phyloP scores from a whole-genome alignment of 1,284 basidiomycete genomes.

The Singerocomus inundabilis region DNA sequence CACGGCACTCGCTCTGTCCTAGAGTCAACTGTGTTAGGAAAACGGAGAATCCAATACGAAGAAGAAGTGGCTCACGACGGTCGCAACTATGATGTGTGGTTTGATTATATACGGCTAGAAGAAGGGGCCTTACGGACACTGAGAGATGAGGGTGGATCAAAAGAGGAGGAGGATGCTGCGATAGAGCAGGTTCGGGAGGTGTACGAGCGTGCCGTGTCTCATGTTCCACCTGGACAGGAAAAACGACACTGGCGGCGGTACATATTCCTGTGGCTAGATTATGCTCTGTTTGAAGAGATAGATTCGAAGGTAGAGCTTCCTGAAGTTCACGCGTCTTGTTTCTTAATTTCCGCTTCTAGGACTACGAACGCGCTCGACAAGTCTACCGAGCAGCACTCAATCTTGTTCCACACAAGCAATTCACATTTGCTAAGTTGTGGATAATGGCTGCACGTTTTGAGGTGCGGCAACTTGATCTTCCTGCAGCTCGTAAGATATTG shows the following conservation, averaged over 20 bases:
- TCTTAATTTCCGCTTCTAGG: slow-evolving; percentile 43
- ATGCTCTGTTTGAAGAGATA: slow-evolving; percentile 96
- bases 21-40: slow-evolving; percentile 93
- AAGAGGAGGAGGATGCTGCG: slow-evolving; percentile 63
- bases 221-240: slow-evolving; percentile 87
- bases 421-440: slow-evolving; percentile 98
- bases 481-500: slow-evolving; percentile 85
- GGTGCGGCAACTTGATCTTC: slow-evolving; percentile 80
- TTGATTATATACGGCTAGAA: slow-evolving; percentile 92
- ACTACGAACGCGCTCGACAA: slow-evolving; percentile 82
- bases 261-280: slow-evolving; percentile 96
- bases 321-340: not conserved
- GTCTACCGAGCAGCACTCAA: slow-evolving; percentile 90
- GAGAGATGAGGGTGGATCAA: slow-evolving; percentile 70
- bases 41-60: slow-evolving; percentile 96
- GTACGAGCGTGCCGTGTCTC: slow-evolving; percentile 95
- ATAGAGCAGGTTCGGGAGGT: slow-evolving; percentile 80
- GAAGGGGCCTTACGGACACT: slow-evolving; percentile 82
- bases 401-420: slow-evolving; percentile 92
- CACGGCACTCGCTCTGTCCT: slow-evolving; percentile 88
- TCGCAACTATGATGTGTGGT: slow-evolving; percentile 97
- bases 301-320: slow-evolving; percentile 71
- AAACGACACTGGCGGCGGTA: slow-evolving; percentile 95
- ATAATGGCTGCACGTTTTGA: slow-evolving; percentile 91
- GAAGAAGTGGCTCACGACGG: slow-evolving; percentile 88